Conservation (phyloP, 257 asterid species). For the Solanum corneliomulleri region DNA sequence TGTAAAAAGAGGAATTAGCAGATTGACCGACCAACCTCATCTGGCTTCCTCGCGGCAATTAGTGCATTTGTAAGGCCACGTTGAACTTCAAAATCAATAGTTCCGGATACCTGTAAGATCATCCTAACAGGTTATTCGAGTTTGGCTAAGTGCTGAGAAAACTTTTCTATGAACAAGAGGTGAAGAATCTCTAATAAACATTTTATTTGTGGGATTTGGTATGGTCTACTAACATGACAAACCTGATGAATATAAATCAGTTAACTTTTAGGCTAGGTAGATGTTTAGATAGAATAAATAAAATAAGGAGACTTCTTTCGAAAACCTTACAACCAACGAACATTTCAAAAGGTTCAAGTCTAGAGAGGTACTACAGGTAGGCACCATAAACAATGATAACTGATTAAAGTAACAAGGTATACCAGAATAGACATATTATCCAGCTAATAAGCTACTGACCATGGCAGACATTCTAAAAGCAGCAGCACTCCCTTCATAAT, state of each 20-base stretch:
- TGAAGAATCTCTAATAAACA: not conserved
- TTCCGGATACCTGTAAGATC: constrained; percentile 48
- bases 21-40: constrained; percentile 46
- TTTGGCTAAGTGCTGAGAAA: not conserved
- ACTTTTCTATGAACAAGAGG: not conserved
- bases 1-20: not conserved
- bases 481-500: constrained; percentile 71
- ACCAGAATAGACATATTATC: not conserved
- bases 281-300: not conserved
- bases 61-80: constrained; percentile 86
- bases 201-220: not conserved
- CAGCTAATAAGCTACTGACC: constrained; percentile 35
- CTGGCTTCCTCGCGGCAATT: constrained; percentile 70
- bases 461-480: constrained; percentile 59
- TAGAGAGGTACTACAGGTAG: not conserved
- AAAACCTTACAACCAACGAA: not conserved
- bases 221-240: not conserved
- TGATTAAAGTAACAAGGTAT: not conserved
- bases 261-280: not conserved
- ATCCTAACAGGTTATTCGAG: constrained; percentile 1
- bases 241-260: not conserved
- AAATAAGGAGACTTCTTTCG: not conserved
- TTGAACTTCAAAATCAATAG: constrained; percentile 64
- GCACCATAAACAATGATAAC: not conserved
- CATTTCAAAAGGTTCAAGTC: not conserved